Percentiles rank a stretch among this genome's conserved stretches.
These are phyloP conservation scores for Agaricales sp. DNA, from an alignment of 1,284 basidiomycete species.

Conservation along the genomic window DNA sequence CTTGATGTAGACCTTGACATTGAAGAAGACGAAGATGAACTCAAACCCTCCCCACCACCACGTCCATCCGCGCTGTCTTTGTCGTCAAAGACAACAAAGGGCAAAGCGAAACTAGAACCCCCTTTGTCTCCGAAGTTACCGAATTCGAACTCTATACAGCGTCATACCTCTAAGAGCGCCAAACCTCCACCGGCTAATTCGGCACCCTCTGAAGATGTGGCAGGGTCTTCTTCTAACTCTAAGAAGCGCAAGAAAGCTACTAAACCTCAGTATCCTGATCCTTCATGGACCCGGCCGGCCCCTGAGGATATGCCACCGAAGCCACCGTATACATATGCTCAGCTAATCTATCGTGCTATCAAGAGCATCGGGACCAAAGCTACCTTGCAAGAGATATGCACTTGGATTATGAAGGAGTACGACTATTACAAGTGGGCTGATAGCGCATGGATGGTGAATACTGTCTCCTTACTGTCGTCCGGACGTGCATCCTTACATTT, in stretches of 20 bases:
- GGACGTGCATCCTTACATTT: slow-evolving; percentile 7
- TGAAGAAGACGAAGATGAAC: slow-evolving; percentile 3
- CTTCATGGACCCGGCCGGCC: slow-evolving; percentile 35
- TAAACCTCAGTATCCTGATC: slow-evolving; percentile 20
- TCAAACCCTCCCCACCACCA: slow-evolving; percentile 11
- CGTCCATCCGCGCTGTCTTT: slow-evolving; percentile 15
- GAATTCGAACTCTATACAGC: slow-evolving; percentile 44
- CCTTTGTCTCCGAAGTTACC: slow-evolving; percentile 41
- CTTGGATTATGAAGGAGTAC: slow-evolving; percentile 82
- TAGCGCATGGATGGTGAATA: slow-evolving; percentile 79
- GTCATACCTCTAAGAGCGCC: slow-evolving; percentile 33
- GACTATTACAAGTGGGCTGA: slow-evolving; percentile 84
- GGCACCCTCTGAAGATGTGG: slow-evolving; percentile 20
- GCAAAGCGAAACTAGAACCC: slow-evolving; percentile 25
- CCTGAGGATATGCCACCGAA: slow-evolving; percentile 74
- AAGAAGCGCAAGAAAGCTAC: slow-evolving; percentile 65
- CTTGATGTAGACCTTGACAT: background rate
- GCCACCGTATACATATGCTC: slow-evolving; percentile 68
- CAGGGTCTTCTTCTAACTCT: slow-evolving; percentile 17
- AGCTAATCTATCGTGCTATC: slow-evolving; percentile 72
- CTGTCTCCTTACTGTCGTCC: slow-evolving; percentile 1
- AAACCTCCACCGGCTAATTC: background rate
- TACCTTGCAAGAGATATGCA: slow-evolving; percentile 85
- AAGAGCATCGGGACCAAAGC: slow-evolving; percentile 74
- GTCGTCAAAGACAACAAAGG: too few species aligned